A percentile compares a stretch with the other conserved stretches of the same genome.
These are phyloP conservation scores for Paecilomyces dactylethromorphus DNA, from an alignment of 2,329 filamentous ascomycete genomes.

Conservation along the genomic window DNA sequence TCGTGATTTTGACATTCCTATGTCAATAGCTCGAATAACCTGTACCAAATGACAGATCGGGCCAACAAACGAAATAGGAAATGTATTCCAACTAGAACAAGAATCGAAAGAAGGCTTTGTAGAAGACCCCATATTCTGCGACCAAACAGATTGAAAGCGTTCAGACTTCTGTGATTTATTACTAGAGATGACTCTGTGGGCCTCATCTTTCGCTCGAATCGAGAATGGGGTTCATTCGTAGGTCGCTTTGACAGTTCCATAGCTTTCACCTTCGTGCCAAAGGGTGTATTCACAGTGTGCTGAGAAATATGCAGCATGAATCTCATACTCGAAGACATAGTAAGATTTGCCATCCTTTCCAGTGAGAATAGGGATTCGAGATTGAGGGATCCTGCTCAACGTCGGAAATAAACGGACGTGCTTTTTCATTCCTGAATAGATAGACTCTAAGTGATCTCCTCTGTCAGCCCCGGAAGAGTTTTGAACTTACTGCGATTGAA, in stretches of 20 bases:
- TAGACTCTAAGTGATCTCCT: neutral
- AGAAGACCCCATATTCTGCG: too few species aligned
- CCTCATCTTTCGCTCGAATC: neutral
- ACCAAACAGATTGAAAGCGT: too few species aligned
- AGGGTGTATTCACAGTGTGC: slow-evolving; percentile 15
- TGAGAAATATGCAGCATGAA: slow-evolving; percentile 13
- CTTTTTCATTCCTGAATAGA: slow-evolving; percentile 10
- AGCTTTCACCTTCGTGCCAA: slow-evolving; percentile 11
- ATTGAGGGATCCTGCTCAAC: slow-evolving; percentile 8
- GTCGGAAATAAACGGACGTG: slow-evolving; percentile 10
- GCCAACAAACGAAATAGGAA: too few species aligned
- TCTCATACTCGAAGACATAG: slow-evolving; percentile 10
- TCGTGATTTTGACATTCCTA: too few species aligned
- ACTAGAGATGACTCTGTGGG: neutral
- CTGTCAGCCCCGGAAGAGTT: neutral
- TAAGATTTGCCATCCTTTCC: slow-evolving; percentile 8
- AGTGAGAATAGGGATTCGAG: slow-evolving; percentile 1
- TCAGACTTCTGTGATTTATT: too few species aligned
- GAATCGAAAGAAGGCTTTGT: too few species aligned
- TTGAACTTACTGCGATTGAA: slow-evolving; percentile 8
- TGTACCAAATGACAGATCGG: too few species aligned
- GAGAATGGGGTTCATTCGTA: slow-evolving; percentile 11
- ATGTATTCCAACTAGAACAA: too few species aligned
- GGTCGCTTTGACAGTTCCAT: slow-evolving; percentile 13
- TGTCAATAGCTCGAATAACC: too few species aligned